Evolutionary conservation across 257 asterid genomes (phyloP).

Genomic region (Nicotiana undulata): DNA sequence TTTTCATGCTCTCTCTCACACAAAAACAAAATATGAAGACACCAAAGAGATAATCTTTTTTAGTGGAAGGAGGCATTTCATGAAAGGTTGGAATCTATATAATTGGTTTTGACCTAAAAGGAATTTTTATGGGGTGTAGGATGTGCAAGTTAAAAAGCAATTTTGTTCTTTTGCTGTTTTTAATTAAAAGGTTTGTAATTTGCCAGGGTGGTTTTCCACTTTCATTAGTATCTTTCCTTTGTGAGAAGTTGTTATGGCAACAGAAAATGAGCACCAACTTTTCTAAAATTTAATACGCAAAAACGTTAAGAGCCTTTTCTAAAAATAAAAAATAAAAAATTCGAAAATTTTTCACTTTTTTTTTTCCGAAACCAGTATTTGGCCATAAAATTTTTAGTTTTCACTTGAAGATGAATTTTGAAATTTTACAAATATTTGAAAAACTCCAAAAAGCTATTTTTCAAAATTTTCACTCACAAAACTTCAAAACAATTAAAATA

Average conservation of each 20-base stretch:
- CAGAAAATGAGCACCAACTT: not conserved
- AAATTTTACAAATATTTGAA: too few relatives aligned
- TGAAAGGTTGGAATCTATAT: conserved; percentile 1
- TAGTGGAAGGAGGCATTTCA: not conserved
- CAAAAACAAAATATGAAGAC: not conserved
- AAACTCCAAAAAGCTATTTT: too few relatives aligned
- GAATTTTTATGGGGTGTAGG: not conserved
- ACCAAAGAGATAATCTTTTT: not conserved
- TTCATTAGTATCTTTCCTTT: not conserved
- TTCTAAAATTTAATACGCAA: too few relatives aligned
- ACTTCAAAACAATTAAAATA: too few relatives aligned
- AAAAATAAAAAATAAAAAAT: too few relatives aligned
- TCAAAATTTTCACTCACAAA: too few relatives aligned
- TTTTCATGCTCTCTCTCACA: not conserved
- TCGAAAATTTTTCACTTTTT: too few relatives aligned
- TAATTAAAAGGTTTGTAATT: not conserved
- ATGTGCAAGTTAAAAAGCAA: not conserved
- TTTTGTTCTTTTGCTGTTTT: not conserved
- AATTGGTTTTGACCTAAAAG: not conserved
- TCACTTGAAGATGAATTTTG: too few relatives aligned
- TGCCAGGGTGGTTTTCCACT: conserved; percentile 4
- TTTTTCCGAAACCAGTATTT: too few relatives aligned
- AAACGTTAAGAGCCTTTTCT: too few relatives aligned
- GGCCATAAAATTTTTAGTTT: too few relatives aligned
- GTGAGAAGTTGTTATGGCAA: not conserved